phyloP scores from a whole-genome alignment of 2,329 filamentous ascomycete species.

The Calonectria hongkongensis region DNA sequence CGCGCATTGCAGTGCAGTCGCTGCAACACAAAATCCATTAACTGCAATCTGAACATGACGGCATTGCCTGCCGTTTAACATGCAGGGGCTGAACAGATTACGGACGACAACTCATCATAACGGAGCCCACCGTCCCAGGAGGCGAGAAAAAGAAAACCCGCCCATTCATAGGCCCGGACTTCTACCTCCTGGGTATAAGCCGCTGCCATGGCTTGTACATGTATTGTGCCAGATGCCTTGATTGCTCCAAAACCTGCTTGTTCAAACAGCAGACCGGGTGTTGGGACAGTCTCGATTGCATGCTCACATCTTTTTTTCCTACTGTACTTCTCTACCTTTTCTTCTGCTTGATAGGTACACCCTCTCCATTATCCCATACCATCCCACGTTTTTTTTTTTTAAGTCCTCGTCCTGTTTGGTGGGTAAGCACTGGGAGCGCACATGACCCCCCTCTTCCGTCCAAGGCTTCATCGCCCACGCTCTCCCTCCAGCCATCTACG shows the following conservation, averaged over 20 bases:
- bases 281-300: not conserved
- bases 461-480: constrained; percentile 30
- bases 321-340: not conserved
- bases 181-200: constrained; percentile 30
- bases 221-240: constrained; percentile 17
- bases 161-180: constrained; percentile 23
- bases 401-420: constrained; percentile 40
- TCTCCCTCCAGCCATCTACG: constrained; percentile 1
- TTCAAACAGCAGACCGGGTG: constrained; percentile 8
- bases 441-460: constrained; percentile 45
- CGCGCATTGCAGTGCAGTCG: constrained; percentile 13
- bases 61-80: constrained; percentile 25
- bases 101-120: constrained; percentile 25
- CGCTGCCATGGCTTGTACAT: constrained; percentile 4
- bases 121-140: constrained; percentile 28
- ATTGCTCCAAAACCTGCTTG: constrained; percentile 31
- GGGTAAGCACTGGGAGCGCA: constrained; percentile 48
- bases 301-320: not conserved
- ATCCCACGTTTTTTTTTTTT: constrained; percentile 40
- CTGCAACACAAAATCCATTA: constrained; percentile 27
- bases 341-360: constrained; percentile 24
- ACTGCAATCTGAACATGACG: constrained; percentile 16
- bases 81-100: constrained; percentile 30
- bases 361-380: constrained; percentile 44
- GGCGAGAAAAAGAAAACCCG: not conserved